These are phyloP conservation scores for Kalmanozyma brasiliensis DNA, from an alignment of 1,284 basidiomycete species.

Conservation along the genomic window DNA sequence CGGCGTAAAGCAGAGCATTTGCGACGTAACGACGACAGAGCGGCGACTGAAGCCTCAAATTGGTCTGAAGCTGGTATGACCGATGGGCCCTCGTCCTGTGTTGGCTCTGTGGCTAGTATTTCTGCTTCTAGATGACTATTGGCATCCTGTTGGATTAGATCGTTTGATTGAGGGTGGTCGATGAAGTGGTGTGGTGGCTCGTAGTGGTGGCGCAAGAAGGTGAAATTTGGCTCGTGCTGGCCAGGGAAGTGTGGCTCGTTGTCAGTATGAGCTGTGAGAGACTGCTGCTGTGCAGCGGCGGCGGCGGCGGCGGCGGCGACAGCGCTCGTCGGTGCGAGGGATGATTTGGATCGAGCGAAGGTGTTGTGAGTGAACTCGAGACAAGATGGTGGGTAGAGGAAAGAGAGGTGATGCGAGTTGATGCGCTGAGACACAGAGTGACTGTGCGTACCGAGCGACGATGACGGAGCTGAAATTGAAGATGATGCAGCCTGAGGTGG, in stretches of 20 bases:
- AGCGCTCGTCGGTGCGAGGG: slow-evolving; percentile 24
- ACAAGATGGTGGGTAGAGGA: slow-evolving; percentile 45
- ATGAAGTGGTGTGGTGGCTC: slow-evolving; percentile 19
- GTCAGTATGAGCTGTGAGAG: slow-evolving; percentile 9
- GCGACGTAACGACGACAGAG: slow-evolving; percentile 15
- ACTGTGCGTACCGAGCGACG: background rate
- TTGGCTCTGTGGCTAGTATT: background rate
- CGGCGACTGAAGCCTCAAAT: slow-evolving; percentile 1
- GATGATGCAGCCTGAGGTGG: slow-evolving; percentile 4
- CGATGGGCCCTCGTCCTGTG: background rate
- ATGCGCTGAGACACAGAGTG: background rate
- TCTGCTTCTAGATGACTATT: slow-evolving; percentile 20
- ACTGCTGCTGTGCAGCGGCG: slow-evolving; percentile 18
- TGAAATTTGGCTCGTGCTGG: slow-evolving; percentile 15
- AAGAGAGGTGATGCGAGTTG: slow-evolving; percentile 6
- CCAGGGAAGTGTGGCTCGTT: slow-evolving; percentile 4
- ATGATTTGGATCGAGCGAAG: slow-evolving; percentile 18
- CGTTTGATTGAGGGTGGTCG: slow-evolving; percentile 13
- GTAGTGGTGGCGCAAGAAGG: slow-evolving; percentile 30
- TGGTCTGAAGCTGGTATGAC: background rate
- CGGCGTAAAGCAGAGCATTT: slow-evolving; percentile 7
- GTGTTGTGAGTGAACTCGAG: slow-evolving; percentile 5
- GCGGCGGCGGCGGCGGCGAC: slow-evolving; percentile 18
- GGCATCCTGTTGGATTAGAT: slow-evolving; percentile 18
- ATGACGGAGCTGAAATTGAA: background rate